Base-by-base conservation (phyloP, 192 early-diverging fungal genomes). In the Backusella luteola region DNA sequence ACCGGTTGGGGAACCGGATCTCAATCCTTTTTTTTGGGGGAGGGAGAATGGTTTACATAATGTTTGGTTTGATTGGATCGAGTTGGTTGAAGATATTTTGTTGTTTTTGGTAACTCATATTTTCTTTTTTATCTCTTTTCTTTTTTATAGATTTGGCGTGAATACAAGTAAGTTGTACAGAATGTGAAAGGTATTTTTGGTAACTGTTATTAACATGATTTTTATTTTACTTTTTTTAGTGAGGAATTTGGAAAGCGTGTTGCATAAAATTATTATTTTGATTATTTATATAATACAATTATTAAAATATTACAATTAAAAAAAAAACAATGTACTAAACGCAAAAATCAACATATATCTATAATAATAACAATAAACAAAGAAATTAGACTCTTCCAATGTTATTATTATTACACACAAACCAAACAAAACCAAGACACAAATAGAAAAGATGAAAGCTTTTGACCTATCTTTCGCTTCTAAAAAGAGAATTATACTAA, bases 81-180 rank as follows among this genome's bases (percentile, higher is more conserved):
- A 49, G 46, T 49, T 4, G 46, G 29, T 66, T 17, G 32, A 41
- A 17, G n/a, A 14, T 26, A 39, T 74, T 34, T 3, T 66, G 6
- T n/a, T 66, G 23, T n/a, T 52, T 66, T 39, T 74, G 36, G 52
- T 63, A 63, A 46, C 35, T 63, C 46, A 49, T n/a, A 46, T 15
- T 15, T 63, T 59, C 29, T 69, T 76, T 70, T 76, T 23, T 70
- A 19, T 69, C 26, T 46, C 6, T 69, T 34, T 49, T 44, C 12
- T 71, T 36, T 34, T 39, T 39, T 73, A 38, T 68, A 78, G 77
- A 83, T 83, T 69, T 83, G 82, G 82, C 78, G 82, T 74, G 82
- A 83, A 75, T 83, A 83, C 76, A 83, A 83, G 77, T 79, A 77
- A 83, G 32, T 44, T 4, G 4, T 38, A 12, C 14, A 66, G 59